Evolutionary conservation across 2,329 filamentous ascomycete genomes (phyloP).

Genomic region (Exophiala bonariae): DNA sequence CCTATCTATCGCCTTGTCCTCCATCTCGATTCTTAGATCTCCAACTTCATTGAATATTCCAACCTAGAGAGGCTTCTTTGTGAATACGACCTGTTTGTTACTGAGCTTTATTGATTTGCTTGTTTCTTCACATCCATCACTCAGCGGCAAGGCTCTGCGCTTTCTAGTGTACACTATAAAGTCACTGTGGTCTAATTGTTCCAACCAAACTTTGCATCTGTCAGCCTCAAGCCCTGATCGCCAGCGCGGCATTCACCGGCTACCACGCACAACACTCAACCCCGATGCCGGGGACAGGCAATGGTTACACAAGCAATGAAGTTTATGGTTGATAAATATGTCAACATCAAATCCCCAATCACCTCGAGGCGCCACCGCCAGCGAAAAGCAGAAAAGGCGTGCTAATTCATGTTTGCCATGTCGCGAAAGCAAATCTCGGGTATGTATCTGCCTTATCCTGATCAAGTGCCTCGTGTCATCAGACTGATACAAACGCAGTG

Average conservation of each 20-base stretch:
- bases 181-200: too few relatives aligned
- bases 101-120: too few relatives aligned
- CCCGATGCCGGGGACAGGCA: constrained; percentile 3
- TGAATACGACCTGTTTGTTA: too few relatives aligned
- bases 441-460: constrained; percentile 8
- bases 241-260: background rate
- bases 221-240: too few relatives aligned
- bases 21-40: background rate
- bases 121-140: too few relatives aligned
- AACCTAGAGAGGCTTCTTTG: too few relatives aligned
- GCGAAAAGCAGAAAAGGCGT: constrained; percentile 15
- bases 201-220: too few relatives aligned
- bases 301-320: constrained; percentile 20
- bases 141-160: too few relatives aligned
- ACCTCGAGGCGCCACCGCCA: constrained; percentile 8
- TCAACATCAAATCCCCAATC: constrained; percentile 12
- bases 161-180: too few relatives aligned
- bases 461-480: too few relatives aligned
- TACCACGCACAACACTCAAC: background rate
- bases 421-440: constrained; percentile 24
- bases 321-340: constrained; percentile 14
- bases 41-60: background rate
- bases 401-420: constrained; percentile 25
- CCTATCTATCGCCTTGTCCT: background rate
- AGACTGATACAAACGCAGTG: constrained; percentile 8